Percentiles rank a stretch among this genome's conserved stretches.
These are phyloP conservation scores for Fusarium armeniacum DNA, from an alignment of 2,329 filamentous ascomycete species.

Conservation along the genomic window DNA sequence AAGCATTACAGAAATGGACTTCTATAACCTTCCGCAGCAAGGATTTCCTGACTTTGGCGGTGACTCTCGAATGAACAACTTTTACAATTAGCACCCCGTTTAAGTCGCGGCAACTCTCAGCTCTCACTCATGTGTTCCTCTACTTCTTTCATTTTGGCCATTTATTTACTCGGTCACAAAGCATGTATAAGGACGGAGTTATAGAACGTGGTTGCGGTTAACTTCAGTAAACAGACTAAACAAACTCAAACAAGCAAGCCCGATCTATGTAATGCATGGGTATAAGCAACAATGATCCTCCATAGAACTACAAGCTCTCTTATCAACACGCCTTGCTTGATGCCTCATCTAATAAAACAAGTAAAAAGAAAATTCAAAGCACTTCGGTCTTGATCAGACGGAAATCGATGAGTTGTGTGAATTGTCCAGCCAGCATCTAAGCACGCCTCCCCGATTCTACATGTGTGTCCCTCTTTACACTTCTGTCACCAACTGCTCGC, in stretches of 20 bases:
- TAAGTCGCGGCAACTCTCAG: too few relatives aligned
- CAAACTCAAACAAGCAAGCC: conserved; percentile 19
- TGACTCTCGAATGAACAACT: conserved; percentile 3
- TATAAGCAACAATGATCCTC: conserved; percentile 42
- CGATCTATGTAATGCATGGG: conserved; percentile 39
- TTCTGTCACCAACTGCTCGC: conserved; percentile 88
- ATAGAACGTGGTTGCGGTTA: neutral
- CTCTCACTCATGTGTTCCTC: neutral
- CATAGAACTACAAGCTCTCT: conserved; percentile 7
- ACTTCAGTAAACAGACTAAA: neutral
- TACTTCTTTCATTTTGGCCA: neutral
- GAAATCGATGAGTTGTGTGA: conserved; percentile 10
- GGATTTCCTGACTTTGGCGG: conserved; percentile 20
- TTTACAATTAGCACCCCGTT: neutral
- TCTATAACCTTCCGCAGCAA: conserved; percentile 12
- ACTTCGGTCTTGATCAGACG: conserved; percentile 1
- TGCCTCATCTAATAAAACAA: conserved; percentile 29
- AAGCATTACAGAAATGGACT: conserved; percentile 3
- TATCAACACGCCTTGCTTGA: conserved; percentile 28
- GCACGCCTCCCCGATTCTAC: neutral
- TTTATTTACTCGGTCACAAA: too few relatives aligned
- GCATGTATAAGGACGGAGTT: neutral
- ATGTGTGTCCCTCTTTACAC: conserved; percentile 44
- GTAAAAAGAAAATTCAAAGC: conserved; percentile 10
- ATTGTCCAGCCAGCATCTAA: neutral